phyloP scores from a whole-genome alignment of 2,329 filamentous ascomycete species.

The Colletotrichum gigasporum region DNA sequence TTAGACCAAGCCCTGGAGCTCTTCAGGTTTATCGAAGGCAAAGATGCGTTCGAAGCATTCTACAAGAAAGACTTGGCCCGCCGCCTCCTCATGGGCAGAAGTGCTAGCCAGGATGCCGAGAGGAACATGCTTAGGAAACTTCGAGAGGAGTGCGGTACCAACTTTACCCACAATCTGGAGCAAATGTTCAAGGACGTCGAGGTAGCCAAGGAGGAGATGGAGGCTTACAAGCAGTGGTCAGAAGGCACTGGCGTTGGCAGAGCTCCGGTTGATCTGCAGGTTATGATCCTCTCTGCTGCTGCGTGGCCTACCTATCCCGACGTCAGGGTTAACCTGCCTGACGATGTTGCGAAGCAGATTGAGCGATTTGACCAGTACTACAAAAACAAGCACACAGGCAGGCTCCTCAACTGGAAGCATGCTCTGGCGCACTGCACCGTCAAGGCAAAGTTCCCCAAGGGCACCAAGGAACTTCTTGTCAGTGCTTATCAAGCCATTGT shows the following conservation, averaged over 20 bases:
- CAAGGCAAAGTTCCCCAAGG: conserved; percentile 81
- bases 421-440: conserved; percentile 90
- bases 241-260: conserved; percentile 42
- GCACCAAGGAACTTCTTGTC: conserved; percentile 87
- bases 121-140: conserved; percentile 93
- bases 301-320: conserved; percentile 95
- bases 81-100: conserved; percentile 88
- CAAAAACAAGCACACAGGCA: conserved; percentile 86
- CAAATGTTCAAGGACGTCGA: conserved; percentile 99
- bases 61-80: conserved; percentile 98
- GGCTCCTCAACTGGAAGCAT: conserved; percentile 91
- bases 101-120: conserved; percentile 94
- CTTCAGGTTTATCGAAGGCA: conserved; percentile 96
- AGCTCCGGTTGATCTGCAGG: conserved; percentile 75
- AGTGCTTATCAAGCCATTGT: conserved; percentile 93
- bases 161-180: conserved; percentile 96
- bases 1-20: conserved; percentile 92
- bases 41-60: conserved; percentile 97
- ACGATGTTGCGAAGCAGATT: conserved; percentile 78
- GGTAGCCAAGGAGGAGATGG: conserved; percentile 90
- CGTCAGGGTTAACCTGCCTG: conserved; percentile 74
- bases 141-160: conserved; percentile 91
- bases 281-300: conserved; percentile 89
- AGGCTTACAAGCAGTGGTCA: conserved; percentile 78
- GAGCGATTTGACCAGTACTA: conserved; percentile 88